Base-by-base conservation (phyloP, 2,329 filamentous ascomycete genomes). In the Ambrosiella beaveri region DNA sequence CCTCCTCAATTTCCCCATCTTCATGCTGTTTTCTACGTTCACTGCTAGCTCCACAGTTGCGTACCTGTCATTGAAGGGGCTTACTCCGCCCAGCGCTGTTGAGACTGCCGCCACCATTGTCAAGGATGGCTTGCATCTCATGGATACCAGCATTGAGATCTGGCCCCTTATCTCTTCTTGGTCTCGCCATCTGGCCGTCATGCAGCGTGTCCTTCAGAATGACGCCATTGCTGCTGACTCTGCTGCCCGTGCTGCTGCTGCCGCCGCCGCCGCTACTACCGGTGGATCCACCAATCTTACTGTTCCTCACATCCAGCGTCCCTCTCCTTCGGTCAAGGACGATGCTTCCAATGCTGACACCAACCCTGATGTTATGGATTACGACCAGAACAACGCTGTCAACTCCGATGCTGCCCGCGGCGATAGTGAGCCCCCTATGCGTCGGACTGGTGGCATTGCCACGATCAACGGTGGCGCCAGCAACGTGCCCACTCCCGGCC, bases 11-110 rank as follows among this genome's bases (percentile, higher is more conserved):
- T 79, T 81, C 67, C 79, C 79, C 41, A 78, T 82, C 57, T 79
- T 80, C 61, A 81, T 82, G 79, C 70, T 81, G 11, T 82, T 82
- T 65, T 77, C 78, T 0, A 75, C 78, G 55, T 82, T 82, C 62
- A 81, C 78, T 0, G 77, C 78, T 1, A 78, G 78, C 61, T 78
- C 78, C 1, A 81, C 79, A 0, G 75, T 81, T 1, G 79, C 79
- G 11, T 82, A 80, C 66, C 71, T 82, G 37, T 79, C 78, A n/a
- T 72, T 82, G 51, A 81, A 81, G 68, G 77, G 78, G 8, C 66
- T 82, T 7, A 78, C 78, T 0, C 78, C 78, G 0, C 68, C 71
- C 12, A 77, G 77, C 61, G 75, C 76, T 27, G 74, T 75, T 44
- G 78, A 81, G 68, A 79, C 78, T 1, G 77, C 78, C 1, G 73